A percentile compares a stretch with the other conserved stretches of the same genome.
These are phyloP conservation scores for Penicillium sp. DNA, from an alignment of 2,329 filamentous ascomycete genomes.

Conservation along the genomic window DNA sequence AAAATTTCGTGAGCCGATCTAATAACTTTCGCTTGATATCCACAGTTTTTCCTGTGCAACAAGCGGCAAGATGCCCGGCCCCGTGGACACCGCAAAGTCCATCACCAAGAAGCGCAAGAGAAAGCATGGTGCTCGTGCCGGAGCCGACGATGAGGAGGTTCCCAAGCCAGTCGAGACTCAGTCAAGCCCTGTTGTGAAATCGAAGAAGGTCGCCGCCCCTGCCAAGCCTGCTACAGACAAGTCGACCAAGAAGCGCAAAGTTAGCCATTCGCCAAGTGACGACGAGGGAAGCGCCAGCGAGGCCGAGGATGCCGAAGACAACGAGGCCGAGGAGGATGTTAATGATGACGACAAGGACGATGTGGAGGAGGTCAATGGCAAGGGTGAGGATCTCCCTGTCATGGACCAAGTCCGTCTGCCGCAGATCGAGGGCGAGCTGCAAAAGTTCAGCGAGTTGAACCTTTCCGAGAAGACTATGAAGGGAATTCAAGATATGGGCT, in stretches of 20 bases:
- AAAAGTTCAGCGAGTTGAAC: slow-evolving; percentile 79
- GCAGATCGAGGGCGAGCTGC: slow-evolving; percentile 65
- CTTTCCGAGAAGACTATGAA: slow-evolving; percentile 87
- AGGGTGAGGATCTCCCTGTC: slow-evolving; percentile 57
- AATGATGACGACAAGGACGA: slow-evolving; percentile 34
- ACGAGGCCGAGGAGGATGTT: slow-evolving; percentile 35
- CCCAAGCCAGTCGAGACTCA: slow-evolving; percentile 36
- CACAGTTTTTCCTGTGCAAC: slow-evolving; percentile 13
- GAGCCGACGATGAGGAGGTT: slow-evolving; percentile 34
- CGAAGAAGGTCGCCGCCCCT: slow-evolving; percentile 28
- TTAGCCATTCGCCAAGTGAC: slow-evolving; percentile 44
- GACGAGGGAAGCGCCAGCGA: slow-evolving; percentile 41
- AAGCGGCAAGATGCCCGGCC: slow-evolving; percentile 40
- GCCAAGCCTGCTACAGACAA: slow-evolving; percentile 37
- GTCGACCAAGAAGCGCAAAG: slow-evolving; percentile 48
- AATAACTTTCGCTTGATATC: slow-evolving; percentile 16
- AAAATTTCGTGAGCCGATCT: slow-evolving; percentile 14
- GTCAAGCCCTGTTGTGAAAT: slow-evolving; percentile 28
- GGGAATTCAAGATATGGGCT: slow-evolving; percentile 89
- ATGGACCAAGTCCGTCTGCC: slow-evolving; percentile 61
- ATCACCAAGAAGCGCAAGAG: slow-evolving; percentile 54
- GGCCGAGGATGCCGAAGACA: slow-evolving; percentile 31
- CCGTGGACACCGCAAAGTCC: slow-evolving; percentile 47
- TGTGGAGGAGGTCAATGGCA: slow-evolving; percentile 23
- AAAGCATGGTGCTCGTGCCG: slow-evolving; percentile 45